phyloP scores from a whole-genome alignment of 805 yeast genomes.

The Yamadazyma ubonensis region DNA sequence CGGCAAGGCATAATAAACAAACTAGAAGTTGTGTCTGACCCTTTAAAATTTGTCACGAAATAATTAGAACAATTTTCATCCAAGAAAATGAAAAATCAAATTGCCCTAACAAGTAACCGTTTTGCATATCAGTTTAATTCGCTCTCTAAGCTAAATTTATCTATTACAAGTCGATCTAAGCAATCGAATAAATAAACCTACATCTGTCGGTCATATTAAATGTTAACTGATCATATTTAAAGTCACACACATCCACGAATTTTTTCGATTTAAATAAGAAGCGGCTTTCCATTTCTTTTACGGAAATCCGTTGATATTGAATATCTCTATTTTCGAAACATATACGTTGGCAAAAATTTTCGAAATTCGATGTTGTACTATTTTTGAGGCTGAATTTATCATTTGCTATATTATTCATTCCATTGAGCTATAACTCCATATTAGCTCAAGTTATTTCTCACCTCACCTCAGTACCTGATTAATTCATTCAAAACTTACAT shows the following conservation, averaged over 20 bases:
- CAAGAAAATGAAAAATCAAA: slow-evolving; percentile 2
- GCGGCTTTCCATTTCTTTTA: background rate
- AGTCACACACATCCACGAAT: background rate
- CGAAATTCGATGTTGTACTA: background rate
- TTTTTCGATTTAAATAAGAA: background rate
- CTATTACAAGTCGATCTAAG: background rate
- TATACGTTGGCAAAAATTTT: background rate
- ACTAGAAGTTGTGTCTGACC: slow-evolving; percentile 1
- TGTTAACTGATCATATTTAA: slow-evolving; percentile 1
- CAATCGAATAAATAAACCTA: slow-evolving; percentile 4
- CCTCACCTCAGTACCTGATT: too few relatives aligned
- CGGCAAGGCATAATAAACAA: too few relatives aligned
- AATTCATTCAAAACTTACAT: too few relatives aligned
- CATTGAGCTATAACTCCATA: too few relatives aligned
- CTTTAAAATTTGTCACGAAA: background rate
- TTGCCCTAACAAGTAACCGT: slow-evolving; percentile 5
- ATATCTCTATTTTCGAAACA: too few relatives aligned
- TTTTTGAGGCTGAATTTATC: too few relatives aligned
- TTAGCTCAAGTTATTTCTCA: too few relatives aligned
- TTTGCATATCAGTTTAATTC: slow-evolving; percentile 1
- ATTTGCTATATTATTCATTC: too few relatives aligned
- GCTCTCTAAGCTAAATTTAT: background rate
- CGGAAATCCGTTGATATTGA: slow-evolving; percentile 9
- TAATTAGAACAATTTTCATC: background rate
- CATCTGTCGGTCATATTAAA: background rate